Conservation (phyloP, 2,329 filamentous ascomycete species). For the Calonectria naviculata region DNA sequence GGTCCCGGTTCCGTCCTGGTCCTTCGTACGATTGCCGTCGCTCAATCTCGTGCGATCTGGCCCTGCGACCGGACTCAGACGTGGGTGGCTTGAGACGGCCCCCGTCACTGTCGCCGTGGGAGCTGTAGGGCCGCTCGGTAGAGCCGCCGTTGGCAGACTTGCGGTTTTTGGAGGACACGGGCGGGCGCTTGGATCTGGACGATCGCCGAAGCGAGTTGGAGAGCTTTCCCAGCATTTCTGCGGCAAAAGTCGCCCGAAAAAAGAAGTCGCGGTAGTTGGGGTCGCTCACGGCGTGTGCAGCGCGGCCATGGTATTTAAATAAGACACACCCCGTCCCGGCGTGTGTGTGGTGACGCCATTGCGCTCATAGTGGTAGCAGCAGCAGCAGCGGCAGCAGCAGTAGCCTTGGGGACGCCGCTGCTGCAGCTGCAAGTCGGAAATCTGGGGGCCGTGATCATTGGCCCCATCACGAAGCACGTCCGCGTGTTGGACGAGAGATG, state of each 20-base stretch:
- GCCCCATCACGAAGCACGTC: constrained; percentile 19
- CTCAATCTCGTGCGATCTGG: constrained; percentile 34
- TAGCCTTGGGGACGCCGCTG: constrained; percentile 10
- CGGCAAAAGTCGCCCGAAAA: background rate
- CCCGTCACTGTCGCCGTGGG: constrained; percentile 16
- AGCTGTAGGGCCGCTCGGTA: constrained; percentile 23
- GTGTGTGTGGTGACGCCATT: constrained; percentile 35
- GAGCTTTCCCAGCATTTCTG: constrained; percentile 31
- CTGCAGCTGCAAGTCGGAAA: constrained; percentile 15
- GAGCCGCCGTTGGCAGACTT: background rate
- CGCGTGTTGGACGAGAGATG: constrained; percentile 19
- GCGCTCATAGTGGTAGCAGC: constrained; percentile 4
- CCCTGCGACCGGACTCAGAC: constrained; percentile 17
- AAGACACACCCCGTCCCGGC: background rate
- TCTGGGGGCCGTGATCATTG: constrained; percentile 29
- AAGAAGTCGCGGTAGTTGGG: background rate
- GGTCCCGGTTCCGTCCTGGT: background rate
- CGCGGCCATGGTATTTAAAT: background rate
- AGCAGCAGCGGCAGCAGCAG: constrained; percentile 18
- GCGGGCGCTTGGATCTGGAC: constrained; percentile 28
- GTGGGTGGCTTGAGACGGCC: constrained; percentile 19
- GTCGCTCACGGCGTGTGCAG: constrained; percentile 12
- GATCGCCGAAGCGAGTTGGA: constrained; percentile 29
- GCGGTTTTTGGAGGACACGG: constrained; percentile 14
- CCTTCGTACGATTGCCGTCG: constrained; percentile 11